A percentile compares a stretch with the other conserved stretches of the same genome.
These are phyloP conservation scores for Camellia oleifera DNA, from an alignment of 179 eudicot genomes.

Conservation along the genomic window DNA sequence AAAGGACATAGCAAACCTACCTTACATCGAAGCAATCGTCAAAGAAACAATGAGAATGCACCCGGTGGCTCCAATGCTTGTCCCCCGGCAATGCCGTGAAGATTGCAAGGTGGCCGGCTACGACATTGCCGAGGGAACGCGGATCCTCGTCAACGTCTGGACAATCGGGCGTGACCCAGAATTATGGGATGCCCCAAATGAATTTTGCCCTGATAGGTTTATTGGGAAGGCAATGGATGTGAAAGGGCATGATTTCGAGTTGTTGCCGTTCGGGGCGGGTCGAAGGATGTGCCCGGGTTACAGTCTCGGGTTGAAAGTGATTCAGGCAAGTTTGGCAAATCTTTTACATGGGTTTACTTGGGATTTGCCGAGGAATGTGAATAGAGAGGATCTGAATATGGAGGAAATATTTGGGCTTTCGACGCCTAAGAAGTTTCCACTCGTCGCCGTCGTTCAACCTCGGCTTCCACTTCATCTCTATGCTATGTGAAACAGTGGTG, in stretches of 20 bases:
- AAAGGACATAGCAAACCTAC: constrained; percentile 51
- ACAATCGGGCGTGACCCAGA: constrained; percentile 70
- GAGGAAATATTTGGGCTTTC: constrained; percentile 82
- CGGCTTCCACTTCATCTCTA: constrained; percentile 54
- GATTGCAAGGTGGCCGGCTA: constrained; percentile 60
- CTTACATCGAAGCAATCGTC: constrained; percentile 71
- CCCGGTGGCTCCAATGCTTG: constrained; percentile 91
- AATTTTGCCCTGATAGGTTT: constrained; percentile 71
- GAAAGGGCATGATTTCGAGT: constrained; percentile 67
- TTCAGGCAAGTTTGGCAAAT: constrained; percentile 74
- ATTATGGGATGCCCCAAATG: constrained; percentile 58
- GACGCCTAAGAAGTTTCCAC: constrained; percentile 60
- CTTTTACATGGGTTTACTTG: constrained; percentile 74
- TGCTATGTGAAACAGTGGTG: constrained; percentile 11
- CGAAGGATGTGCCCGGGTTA: constrained; percentile 94
- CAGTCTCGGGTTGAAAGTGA: constrained; percentile 68
- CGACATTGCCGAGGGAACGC: constrained; percentile 57
- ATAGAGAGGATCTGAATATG: constrained; percentile 60
- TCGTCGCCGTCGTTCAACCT: constrained; percentile 38
- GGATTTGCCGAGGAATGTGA: constrained; percentile 59
- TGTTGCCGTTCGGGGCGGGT: constrained; percentile 81
- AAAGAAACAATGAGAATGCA: constrained; percentile 92
- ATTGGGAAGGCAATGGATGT: constrained; percentile 53
- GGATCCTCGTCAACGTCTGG: constrained; percentile 64
- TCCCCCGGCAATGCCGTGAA: constrained; percentile 61